These are phyloP conservation scores for Ophiocordyceps australis DNA, from an alignment of 2,329 filamentous ascomycete species.

Conservation along the genomic window DNA sequence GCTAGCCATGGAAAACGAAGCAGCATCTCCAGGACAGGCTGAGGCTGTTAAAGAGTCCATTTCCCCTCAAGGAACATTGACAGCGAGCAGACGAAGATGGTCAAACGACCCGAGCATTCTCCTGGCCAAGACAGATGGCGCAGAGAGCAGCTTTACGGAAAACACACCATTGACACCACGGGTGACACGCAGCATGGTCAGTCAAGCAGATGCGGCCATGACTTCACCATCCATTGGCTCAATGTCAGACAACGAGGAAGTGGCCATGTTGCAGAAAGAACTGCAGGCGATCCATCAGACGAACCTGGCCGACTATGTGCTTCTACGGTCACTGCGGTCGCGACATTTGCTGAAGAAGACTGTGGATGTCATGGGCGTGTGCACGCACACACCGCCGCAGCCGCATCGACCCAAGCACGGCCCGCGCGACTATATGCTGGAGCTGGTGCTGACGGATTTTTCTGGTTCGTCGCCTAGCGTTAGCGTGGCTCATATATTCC, in stretches of 20 bases:
- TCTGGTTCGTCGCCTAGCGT: constrained; percentile 30
- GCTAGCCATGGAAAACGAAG: no score
- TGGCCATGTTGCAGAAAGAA: constrained; percentile 22
- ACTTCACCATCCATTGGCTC: constrained; percentile 1
- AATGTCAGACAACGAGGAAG: constrained; percentile 7
- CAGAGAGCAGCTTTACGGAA: constrained; percentile 4
- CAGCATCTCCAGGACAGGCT: no score
- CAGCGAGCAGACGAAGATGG: constrained; percentile 9
- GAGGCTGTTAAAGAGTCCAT: no score
- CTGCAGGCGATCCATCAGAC: constrained; percentile 26
- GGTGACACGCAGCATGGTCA: constrained; percentile 8
- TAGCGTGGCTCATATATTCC: constrained; percentile 36
- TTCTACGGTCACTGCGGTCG: constrained; percentile 31
- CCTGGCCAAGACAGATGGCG: constrained; percentile 7
- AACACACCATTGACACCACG: constrained; percentile 7
- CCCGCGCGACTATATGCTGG: constrained; percentile 39
- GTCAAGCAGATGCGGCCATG: constrained; percentile 2
- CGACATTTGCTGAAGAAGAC: constrained; percentile 27
- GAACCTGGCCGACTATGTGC: constrained; percentile 32
- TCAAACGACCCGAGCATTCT: constrained; percentile 9
- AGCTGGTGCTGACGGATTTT: constrained; percentile 38
- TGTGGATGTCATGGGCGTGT: constrained; percentile 36
- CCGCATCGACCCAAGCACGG: constrained; percentile 36
- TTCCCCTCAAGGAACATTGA: no score
- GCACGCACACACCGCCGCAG: constrained; percentile 27